Evolutionary conservation across 352 stramenopile genomes (phyloP).

Genomic region (Phytophthora uliginosa): DNA sequence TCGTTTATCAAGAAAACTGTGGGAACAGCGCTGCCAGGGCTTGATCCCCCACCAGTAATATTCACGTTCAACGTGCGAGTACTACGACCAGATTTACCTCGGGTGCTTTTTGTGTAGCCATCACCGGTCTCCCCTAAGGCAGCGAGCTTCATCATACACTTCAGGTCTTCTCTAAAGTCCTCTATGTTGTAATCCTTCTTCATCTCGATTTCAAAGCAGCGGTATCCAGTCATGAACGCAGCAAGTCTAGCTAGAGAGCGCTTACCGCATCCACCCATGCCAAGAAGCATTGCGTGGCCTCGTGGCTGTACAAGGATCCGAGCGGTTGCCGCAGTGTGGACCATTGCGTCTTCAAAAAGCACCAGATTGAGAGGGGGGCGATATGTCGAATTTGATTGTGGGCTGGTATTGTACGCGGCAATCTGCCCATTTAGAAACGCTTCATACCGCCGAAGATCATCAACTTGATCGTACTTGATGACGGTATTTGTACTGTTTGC

Average conservation of each 20-base stretch:
- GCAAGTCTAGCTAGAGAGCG: slow-evolving; percentile 84
- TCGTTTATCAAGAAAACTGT: slow-evolving; percentile 89
- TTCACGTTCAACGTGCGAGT: slow-evolving; percentile 7
- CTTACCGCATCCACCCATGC: slow-evolving; percentile 89
- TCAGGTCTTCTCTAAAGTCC: slow-evolving; percentile 93
- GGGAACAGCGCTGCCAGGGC: slow-evolving; percentile 29
- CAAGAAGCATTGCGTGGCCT: slow-evolving; percentile 90
- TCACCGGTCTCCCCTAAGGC: slow-evolving; percentile 44
- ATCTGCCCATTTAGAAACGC: slow-evolving; percentile 60
- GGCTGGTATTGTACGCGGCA: slow-evolving; percentile 49
- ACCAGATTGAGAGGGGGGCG: slow-evolving; percentile 61
- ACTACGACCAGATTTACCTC: slow-evolving; percentile 8
- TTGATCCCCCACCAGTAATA: background rate
- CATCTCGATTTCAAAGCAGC: slow-evolving; percentile 86
- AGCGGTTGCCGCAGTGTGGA: slow-evolving; percentile 88
- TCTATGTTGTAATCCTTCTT: slow-evolving; percentile 86
- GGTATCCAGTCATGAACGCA: slow-evolving; percentile 79
- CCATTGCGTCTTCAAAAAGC: slow-evolving; percentile 87
- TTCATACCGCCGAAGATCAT: slow-evolving; percentile 73
- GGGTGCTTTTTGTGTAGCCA: background rate
- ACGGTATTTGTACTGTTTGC: background rate
- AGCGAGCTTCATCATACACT: slow-evolving; percentile 60
- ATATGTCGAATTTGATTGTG: background rate
- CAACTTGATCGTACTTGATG: slow-evolving; percentile 73
- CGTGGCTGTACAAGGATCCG: slow-evolving; percentile 87